Evolutionary conservation across 2,329 filamentous ascomycete species (phyloP).

Genomic region (Penicillium sclerotigenum): DNA sequence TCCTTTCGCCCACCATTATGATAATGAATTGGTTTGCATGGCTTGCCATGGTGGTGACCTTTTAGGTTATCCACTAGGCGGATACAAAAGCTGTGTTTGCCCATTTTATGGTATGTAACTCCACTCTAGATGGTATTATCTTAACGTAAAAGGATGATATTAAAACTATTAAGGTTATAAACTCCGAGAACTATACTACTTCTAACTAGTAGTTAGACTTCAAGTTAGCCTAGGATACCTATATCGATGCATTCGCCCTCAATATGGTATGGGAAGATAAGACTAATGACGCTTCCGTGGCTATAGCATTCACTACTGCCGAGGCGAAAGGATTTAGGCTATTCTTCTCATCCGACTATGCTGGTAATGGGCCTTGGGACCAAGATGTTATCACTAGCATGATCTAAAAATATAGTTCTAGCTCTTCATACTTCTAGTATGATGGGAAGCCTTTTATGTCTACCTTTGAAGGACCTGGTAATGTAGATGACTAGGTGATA

Average conservation of each 20-base stretch:
- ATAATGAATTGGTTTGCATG: no score
- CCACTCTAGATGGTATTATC: no score
- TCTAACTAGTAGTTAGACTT: conserved; percentile 34
- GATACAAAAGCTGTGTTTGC: no score
- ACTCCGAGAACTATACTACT: conserved; percentile 21
- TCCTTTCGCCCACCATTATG: no score
- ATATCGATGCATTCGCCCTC: conserved; percentile 41
- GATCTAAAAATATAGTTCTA: conserved; percentile 27
- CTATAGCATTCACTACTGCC: not conserved
- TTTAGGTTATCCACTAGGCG: no score
- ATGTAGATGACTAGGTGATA: conserved; percentile 42
- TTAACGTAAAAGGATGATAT: no score
- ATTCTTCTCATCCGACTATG: conserved; percentile 42
- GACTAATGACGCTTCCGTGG: not conserved
- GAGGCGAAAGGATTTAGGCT: conserved; percentile 25
- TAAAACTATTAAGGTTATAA: conserved; percentile 14
- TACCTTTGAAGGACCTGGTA: conserved; percentile 46
- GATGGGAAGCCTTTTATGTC: conserved; percentile 37
- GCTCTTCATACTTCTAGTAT: conserved; percentile 26
- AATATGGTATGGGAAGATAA: conserved; percentile 21
- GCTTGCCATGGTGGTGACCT: no score
- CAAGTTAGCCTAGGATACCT: conserved; percentile 31
- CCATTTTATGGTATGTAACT: no score
- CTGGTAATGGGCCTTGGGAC: conserved; percentile 33
- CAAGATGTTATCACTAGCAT: conserved; percentile 24